Conservation (phyloP, 2,329 filamentous ascomycete genomes). For the Acephala macrosclerotiorum region DNA sequence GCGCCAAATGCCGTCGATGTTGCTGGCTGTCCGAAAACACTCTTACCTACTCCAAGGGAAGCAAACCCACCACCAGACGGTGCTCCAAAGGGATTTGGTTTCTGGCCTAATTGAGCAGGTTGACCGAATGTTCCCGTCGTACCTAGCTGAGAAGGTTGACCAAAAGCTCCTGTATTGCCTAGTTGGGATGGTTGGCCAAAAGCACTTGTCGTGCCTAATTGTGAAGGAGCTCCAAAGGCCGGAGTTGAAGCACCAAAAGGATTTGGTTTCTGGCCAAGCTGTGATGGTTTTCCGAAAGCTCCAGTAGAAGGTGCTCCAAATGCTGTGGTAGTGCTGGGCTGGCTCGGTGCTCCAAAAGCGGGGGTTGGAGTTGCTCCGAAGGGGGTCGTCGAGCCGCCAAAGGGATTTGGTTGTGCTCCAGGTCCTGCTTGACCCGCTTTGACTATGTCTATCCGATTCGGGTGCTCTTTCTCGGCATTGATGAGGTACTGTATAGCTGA, state of each 20-base stretch:
- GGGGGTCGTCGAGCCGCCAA: slow-evolving; percentile 11
- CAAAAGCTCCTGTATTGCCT: not conserved
- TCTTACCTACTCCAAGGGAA: slow-evolving; percentile 20
- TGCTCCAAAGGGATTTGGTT: slow-evolving; percentile 23
- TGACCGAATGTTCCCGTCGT: slow-evolving; percentile 47
- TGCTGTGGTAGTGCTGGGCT: slow-evolving; percentile 37
- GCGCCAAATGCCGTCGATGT: slow-evolving; percentile 46
- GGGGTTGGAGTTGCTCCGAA: slow-evolving; percentile 24
- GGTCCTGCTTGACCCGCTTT: slow-evolving; percentile 52
- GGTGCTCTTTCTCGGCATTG: slow-evolving; percentile 72
- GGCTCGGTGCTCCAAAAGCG: slow-evolving; percentile 28
- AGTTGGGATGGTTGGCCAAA: slow-evolving; percentile 20
- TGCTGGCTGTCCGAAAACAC: slow-evolving; percentile 49
- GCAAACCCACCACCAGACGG: slow-evolving; percentile 18
- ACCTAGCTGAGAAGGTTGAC: slow-evolving; percentile 47
- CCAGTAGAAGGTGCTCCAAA: slow-evolving; percentile 31
- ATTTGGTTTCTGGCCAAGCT: slow-evolving; percentile 46
- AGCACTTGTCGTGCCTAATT: not conserved
- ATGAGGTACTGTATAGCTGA: slow-evolving; percentile 76
- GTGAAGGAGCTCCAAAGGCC: slow-evolving; percentile 31
- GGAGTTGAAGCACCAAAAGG: slow-evolving; percentile 34
- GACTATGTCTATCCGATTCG: slow-evolving; percentile 74
- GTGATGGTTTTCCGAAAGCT: slow-evolving; percentile 51
- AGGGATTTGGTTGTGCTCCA: slow-evolving; percentile 47
- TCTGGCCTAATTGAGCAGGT: slow-evolving; percentile 46